A percentile compares a stretch with the other conserved stretches of the same genome.
phyloP scores from a whole-genome alignment of 371 early-diverging fungal genomes.

The Rhizopus sp. region DNA sequence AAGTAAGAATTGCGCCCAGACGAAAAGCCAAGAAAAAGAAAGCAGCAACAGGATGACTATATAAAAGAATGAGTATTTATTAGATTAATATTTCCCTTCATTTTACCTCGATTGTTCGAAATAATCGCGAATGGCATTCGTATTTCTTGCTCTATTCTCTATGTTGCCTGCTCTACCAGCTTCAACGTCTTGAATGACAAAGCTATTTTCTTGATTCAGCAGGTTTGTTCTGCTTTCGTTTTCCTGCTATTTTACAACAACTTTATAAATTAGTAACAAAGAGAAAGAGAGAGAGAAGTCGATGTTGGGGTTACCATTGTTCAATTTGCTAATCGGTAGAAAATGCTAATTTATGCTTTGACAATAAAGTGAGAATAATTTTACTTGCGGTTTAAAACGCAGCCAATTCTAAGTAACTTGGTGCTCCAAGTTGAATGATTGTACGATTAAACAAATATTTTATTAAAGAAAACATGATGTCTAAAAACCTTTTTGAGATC shows the following conservation, averaged over 20 bases:
- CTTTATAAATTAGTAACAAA: not conserved
- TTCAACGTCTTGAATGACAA: conserved; percentile 32
- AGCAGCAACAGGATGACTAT: conserved; percentile 89
- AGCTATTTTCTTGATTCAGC: conserved; percentile 11
- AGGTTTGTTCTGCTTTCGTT: conserved; percentile 8
- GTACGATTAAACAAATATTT: no score
- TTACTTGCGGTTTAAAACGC: no score
- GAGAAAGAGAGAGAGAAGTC: no score
- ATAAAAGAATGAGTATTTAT: not conserved
- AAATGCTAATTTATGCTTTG: no score
- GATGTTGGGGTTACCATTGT: no score
- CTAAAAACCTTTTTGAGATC: no score
- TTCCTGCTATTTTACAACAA: not conserved
- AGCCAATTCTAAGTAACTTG: no score
- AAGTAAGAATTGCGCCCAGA: conserved; percentile 74
- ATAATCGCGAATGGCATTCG: conserved; percentile 39
- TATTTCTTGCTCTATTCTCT: conserved; percentile 13
- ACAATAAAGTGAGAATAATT: no score
- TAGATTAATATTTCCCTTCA: not conserved
- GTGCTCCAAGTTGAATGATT: no score
- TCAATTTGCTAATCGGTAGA: no score
- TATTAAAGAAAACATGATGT: no score
- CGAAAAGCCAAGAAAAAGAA: conserved; percentile 91
- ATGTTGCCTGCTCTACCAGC: conserved; percentile 5
- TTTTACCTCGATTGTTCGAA: conserved; percentile 49